Evolutionary conservation across 768 basidiomycete genomes (phyloP), one percentile per base, ranked within the genome.

Genomic region (Thelephora aurantiotincta): DNA sequence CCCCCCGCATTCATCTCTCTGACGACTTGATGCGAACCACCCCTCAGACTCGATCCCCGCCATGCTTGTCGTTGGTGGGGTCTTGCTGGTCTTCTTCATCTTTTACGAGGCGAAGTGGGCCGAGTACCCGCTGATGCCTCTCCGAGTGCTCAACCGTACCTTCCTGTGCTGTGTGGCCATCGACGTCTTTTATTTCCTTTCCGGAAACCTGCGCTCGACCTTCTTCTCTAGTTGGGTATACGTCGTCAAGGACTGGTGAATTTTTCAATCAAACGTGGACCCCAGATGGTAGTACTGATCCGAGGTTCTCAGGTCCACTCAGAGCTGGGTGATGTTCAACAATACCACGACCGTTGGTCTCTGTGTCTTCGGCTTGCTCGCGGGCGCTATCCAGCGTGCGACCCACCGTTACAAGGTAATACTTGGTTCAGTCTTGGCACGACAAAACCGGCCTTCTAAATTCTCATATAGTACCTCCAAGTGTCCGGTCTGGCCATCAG

Each of bases 291-390:
- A 9, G 26, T 30, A 9, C 26, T 30, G 26, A 11, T 4, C 13
- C 11, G 2, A 12, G 44, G 48, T 30, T 48, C 48, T 49, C 33
- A 58, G 56, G 52, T 53, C 67, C 37, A 54, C 66, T 49, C 57
- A 61, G 43, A 55, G 65, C 47, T 63, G 62, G 57, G 59, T 57
- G 33, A 56, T 57, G 57, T 69, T 68, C 52, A 56, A 60, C 33
- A 60, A 65, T 22, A 68, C 64, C 2, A 63, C 71, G 52, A 67
- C 65, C 14, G 59, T 72, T 48, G 61, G 65, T 3, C 59, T 69
- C 14, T 73, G 71, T 23, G 54, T 74, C 51, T 74, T 74, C 51
- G 73, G 68, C 33, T 65, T 77, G 54, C 16, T 61, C 18, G 71
- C 65, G 5, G 75, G 74, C 14, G 53, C 65, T n/a, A 50, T 68